Conservation (phyloP, 2,329 filamentous ascomycete genomes). For the Macrophomina pseudophaseolina region DNA sequence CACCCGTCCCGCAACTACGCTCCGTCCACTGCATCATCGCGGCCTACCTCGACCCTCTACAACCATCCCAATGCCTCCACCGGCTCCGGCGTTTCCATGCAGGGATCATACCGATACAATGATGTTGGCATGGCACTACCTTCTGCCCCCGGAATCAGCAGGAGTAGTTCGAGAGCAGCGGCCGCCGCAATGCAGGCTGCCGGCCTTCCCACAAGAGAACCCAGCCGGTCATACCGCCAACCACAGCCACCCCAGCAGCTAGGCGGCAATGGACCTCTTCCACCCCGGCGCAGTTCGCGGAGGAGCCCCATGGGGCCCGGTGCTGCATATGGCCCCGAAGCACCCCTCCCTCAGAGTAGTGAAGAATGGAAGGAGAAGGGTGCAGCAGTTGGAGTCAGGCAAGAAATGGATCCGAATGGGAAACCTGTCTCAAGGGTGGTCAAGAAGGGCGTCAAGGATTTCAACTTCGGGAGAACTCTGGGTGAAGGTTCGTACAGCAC, state of each 20-base stretch:
- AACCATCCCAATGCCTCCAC: constrained; percentile 54
- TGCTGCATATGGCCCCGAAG: constrained; percentile 65
- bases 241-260: constrained; percentile 59
- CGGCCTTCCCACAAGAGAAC: constrained; percentile 67
- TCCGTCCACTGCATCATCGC: constrained; percentile 34
- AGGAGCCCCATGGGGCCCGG: constrained; percentile 63
- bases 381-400: constrained; percentile 80
- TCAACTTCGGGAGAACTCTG: constrained; percentile 86
- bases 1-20: constrained; percentile 36
- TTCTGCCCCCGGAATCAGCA: constrained; percentile 58
- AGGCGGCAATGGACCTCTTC: constrained; percentile 65
- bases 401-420: constrained; percentile 85
- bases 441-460: constrained; percentile 97
- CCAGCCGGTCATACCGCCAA: constrained; percentile 71
- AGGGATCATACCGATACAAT: constrained; percentile 52
- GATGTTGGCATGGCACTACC: constrained; percentile 47
- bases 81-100: constrained; percentile 47
- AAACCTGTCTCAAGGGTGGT: constrained; percentile 81
- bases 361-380: constrained; percentile 97
- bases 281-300: constrained; percentile 77
- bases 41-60: constrained; percentile 55
- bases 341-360: constrained; percentile 66
- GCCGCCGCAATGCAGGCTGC: constrained; percentile 63
- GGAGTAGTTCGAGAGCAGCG: constrained; percentile 68
- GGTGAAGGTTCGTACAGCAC: constrained; percentile 98